A percentile compares a stretch with the other conserved stretches of the same genome.
These are phyloP conservation scores for Hypoxylon trugodes DNA, from an alignment of 495 filamentous ascomycete genomes.

Conservation along the genomic window DNA sequence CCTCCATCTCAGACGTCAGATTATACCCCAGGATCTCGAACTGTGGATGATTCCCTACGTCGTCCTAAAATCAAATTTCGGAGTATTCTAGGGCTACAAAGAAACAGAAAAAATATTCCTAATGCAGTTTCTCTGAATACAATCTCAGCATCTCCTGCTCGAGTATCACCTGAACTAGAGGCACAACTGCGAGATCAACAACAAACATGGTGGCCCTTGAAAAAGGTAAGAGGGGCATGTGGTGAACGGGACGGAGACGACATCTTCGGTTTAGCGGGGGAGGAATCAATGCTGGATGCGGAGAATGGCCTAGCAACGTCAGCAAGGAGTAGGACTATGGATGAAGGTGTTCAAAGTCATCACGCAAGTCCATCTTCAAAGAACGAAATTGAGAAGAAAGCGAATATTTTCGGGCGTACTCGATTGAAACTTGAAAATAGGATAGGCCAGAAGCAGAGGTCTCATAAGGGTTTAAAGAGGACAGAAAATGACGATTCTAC, in stretches of 20 bases:
- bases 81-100: slow-evolving; percentile 4
- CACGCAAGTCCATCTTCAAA: neutral
- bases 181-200: neutral
- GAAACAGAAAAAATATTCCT: neutral
- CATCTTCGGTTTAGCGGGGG: neutral
- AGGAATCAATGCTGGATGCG: neutral
- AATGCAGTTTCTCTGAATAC: neutral
- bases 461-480: neutral
- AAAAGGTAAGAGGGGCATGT: neutral
- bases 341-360: neutral
- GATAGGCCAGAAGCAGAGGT: neutral
- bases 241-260: neutral
- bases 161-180: neutral
- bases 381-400: neutral
- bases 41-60: neutral
- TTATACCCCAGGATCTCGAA: slow-evolving; percentile 4
- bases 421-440: neutral
- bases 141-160: slow-evolving; percentile 2
- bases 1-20: slow-evolving; percentile 2
- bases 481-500: neutral
- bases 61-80: slow-evolving; percentile 13
- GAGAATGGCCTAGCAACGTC: neutral
- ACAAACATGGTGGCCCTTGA: slow-evolving; percentile 21
- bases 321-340: neutral
- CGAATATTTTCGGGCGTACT: neutral